Evolutionary conservation across 2,329 filamentous ascomycete genomes (phyloP), one percentile per base, ranked within the genome.

Genomic region (Trichoderma cornu-damae): DNA sequence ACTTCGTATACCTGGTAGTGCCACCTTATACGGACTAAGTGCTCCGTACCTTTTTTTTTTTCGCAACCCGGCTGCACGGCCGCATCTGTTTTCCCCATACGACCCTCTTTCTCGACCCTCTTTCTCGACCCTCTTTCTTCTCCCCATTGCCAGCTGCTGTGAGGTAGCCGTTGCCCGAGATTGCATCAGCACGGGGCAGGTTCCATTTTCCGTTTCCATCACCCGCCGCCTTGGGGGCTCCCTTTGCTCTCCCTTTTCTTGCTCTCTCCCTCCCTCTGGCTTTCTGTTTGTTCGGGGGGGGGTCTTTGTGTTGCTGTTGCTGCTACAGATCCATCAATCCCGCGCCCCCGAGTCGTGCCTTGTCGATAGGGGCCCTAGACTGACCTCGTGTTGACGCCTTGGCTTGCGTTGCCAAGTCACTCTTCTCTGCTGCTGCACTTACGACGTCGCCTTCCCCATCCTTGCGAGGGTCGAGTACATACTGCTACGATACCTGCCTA

Each of bases 181-280:
- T 59, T 59, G 57, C 57, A 50, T 50, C 43, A 55, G 37, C 51
- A 56, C 57, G 52, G 57, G 52, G 57, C 52, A 59, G 51, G 57
- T 59, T 59, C 49, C 57, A 59, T 59, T 50, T n/a, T 37, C 20
- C 28, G 18, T 38, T 47, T 47, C 51, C 51, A 55, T 46, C 51
- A 44, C 42, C 18, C 38, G 18, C 6, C 30, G 43, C 24, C 43
- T 46, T 46, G 43, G 5, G n/a, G 18, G 44, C 28, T 18, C 18
- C 24, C 49, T 51, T 30, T n/a, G n/a, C n/a, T n/a, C n/a, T n/a
- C n/a, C n/a, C 9, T 24, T 18, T 24, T 22, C 32, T 16, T 20
- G n/a, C n/a, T 18, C 12, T 20, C 32, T 30, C 32, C 32, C n/a
- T 38, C 40, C n/a, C n/a, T 46, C 42, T 38, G 42, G 32, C 16